phyloP scores from a whole-genome alignment of 1,284 basidiomycete species.

The Pseudozyma hubeiensis region DNA sequence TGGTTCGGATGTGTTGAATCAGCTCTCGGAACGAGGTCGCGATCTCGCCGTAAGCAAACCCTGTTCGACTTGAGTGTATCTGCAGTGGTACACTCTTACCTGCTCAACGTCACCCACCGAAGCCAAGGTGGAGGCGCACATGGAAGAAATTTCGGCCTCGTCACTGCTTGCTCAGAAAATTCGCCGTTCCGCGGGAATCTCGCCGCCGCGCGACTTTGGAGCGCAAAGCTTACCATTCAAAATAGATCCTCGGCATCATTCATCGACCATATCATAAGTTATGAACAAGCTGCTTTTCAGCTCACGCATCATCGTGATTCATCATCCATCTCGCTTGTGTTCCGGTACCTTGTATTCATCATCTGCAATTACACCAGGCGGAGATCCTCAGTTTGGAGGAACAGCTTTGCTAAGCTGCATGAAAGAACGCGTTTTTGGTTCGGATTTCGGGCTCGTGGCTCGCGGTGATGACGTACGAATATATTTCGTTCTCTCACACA shows the following conservation, averaged over 20 bases:
- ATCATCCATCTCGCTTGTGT: no score
- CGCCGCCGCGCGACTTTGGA: background rate
- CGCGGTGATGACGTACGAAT: conserved; percentile 15
- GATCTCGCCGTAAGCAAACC: background rate
- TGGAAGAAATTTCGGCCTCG: conserved; percentile 2
- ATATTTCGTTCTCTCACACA: no score
- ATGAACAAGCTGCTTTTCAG: no score
- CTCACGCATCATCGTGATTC: no score
- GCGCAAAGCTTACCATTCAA: background rate
- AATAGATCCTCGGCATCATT: no score
- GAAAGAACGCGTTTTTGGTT: conserved; percentile 1
- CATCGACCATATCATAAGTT: no score
- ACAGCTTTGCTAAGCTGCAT: conserved; percentile 36
- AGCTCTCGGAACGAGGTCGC: background rate
- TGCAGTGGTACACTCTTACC: no score
- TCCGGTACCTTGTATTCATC: no score
- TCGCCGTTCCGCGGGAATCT: conserved; percentile 12
- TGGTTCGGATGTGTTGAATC: conserved; percentile 7
- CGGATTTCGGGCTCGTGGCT: conserved; percentile 5
- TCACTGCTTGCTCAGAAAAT: conserved; percentile 3
- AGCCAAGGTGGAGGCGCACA: conserved; percentile 9
- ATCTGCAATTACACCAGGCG: no score
- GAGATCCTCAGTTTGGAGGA: no score
- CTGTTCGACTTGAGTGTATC: no score
- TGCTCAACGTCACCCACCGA: background rate